A percentile compares a stretch with the other conserved stretches of the same genome.
phyloP scores from a whole-genome alignment of 2,329 filamentous ascomycete species.

The Alternaria ethzedia region DNA sequence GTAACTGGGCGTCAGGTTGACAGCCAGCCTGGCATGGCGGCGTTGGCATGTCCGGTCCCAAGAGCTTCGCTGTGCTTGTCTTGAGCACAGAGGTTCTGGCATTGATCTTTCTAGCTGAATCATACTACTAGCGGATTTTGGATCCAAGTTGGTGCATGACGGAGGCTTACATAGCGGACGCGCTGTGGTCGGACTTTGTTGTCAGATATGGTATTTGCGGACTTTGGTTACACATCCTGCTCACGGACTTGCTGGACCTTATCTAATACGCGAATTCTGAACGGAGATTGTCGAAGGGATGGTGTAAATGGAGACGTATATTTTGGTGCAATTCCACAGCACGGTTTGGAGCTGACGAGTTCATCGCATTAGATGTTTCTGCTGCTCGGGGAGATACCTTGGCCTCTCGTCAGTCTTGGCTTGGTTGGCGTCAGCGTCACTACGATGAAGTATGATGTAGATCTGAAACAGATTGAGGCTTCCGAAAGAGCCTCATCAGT shows the following conservation, averaged over 20 bases:
- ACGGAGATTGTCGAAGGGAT: not conserved
- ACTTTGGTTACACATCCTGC: not conserved
- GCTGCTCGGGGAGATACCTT: slow-evolving; percentile 1
- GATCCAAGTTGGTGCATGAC: not conserved
- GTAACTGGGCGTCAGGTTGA: not conserved
- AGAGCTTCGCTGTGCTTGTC: not conserved
- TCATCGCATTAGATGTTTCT: not conserved
- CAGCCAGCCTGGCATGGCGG: not conserved
- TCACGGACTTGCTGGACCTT: not conserved
- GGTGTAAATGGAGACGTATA: not conserved
- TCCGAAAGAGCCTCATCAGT: not conserved
- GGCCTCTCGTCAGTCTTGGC: not conserved
- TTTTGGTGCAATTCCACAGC: not conserved
- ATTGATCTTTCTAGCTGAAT: not conserved
- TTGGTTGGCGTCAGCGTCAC: not conserved
- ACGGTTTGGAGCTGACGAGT: not conserved
- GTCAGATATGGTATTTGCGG: not conserved
- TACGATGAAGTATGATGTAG: not conserved
- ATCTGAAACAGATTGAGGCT: not conserved
- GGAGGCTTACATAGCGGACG: not conserved
- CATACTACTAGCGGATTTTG: not conserved
- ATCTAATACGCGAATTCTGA: not conserved
- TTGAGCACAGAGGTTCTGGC: not conserved
- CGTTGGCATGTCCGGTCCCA: not conserved
- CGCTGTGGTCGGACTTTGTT: not conserved